Base-by-base conservation (phyloP, 2,329 filamentous ascomycete species). In the Cladosporium sp. region DNA sequence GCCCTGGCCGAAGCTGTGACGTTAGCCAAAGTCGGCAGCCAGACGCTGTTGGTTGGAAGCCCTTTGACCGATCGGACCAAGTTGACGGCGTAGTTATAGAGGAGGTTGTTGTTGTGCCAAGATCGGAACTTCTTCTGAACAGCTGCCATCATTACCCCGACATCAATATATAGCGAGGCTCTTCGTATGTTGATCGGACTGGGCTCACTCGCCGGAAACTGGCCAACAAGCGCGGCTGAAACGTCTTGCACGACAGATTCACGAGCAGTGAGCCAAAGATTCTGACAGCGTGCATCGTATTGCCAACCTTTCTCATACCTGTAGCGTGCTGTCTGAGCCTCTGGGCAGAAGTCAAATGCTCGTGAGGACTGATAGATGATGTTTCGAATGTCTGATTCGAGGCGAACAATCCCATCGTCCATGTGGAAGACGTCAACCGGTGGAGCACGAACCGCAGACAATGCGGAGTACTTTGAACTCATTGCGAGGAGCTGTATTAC, bases 401-500 rank as follows among this genome's bases (percentile, higher is more conserved):
- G 25, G 25, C 36, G 36, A 15, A 15, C n/a, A 3, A 5, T 51
- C 5, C 50, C 50, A 3, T 52, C 19, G 6, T 4, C 7, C 1
- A 52, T 20, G 12, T 4, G 6, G 4, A 52, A 52, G 2, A 20
- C 1, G 5, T 15, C 12, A 68, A 14, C 73, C 66, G 0, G 58
- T 61, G 37, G 68, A 68, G 59, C 80, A 80, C 3, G 72, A 65
- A 22, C 43, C 51, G 60, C 74, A 78, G 5, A 66, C 66, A 49
- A 67, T 69, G 61, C 72, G 71, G 2, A 39, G 34, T 0, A 79
- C 79, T 2, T 76, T 67, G 1, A 64, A 5, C 0, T 81, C 57
- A 1, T 12, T 0, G 78, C 69, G 1, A 86, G 63, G 0, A 75
- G 69, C 42, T 74, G 71, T 1, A 84, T 47, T 0, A 79, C 45